Evolutionary conservation across 1,139 yeast species (phyloP).

Genomic region (Meyerozyma sp.): DNA sequence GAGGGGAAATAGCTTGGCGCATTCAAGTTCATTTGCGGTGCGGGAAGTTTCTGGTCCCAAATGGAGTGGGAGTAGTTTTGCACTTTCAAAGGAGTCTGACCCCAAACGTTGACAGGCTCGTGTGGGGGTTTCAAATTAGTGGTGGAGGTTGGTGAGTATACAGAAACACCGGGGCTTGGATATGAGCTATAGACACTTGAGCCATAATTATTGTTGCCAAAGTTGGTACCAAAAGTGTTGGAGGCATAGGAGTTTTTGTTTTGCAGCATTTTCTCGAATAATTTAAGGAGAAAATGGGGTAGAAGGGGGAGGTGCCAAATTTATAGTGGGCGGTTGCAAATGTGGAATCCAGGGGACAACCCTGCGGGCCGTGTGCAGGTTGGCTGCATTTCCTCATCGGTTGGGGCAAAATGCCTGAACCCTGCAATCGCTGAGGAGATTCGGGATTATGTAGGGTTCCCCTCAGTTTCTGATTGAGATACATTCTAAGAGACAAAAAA

Average conservation of each 20-base stretch:
- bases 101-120: not conserved
- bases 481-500: too few relatives aligned
- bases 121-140: not conserved
- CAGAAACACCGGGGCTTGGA: conserved; percentile 2
- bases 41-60: not conserved
- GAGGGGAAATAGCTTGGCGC: conserved; percentile 28
- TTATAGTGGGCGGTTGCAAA: not conserved
- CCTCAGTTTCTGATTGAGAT: too few relatives aligned
- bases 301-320: not conserved
- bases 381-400: not conserved
- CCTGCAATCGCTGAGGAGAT: too few relatives aligned
- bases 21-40: conserved; percentile 16
- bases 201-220: not conserved
- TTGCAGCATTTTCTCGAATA: not conserved
- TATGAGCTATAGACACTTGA: not conserved
- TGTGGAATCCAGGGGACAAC: not conserved
- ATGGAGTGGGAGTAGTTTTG: not conserved
- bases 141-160: conserved; percentile 3
- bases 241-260: not conserved
- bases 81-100: not conserved
- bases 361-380: not conserved
- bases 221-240: not conserved
- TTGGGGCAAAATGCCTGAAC: not conserved
- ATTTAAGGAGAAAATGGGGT: not conserved
- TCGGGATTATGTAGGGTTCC: too few relatives aligned